Percentiles rank a stretch among this genome's conserved stretches.
phyloP scores from a whole-genome alignment of 139 green algal species.

The Ettlia oleoabundans region DNA sequence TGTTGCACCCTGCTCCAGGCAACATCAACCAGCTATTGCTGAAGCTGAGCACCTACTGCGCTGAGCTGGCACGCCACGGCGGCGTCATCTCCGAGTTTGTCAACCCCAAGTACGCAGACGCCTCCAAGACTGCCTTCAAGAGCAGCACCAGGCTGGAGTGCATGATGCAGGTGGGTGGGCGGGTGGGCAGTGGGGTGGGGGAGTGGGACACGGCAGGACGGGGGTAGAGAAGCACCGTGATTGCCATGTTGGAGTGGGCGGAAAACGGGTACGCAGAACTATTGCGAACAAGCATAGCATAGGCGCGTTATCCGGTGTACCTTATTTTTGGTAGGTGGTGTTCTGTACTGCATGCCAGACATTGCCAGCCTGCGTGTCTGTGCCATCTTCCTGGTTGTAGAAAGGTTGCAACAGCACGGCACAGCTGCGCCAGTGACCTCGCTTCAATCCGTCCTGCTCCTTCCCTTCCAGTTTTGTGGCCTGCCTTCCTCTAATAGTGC shows the following conservation, averaged over 20 bases:
- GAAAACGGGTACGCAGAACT: too few relatives aligned
- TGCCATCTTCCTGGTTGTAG: too few relatives aligned
- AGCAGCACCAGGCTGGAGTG: constrained; percentile 96
- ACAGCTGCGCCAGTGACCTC: too few relatives aligned
- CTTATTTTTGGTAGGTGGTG: too few relatives aligned
- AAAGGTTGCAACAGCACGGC: too few relatives aligned
- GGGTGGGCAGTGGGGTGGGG: not conserved
- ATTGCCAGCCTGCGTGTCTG: too few relatives aligned
- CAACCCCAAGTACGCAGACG: constrained; percentile 98
- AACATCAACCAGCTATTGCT: constrained; percentile 98
- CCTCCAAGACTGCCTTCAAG: constrained; percentile 91
- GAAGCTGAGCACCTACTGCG: constrained; percentile 78
- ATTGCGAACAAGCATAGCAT: too few relatives aligned
- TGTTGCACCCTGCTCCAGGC: constrained; percentile 47
- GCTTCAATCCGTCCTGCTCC: not conserved
- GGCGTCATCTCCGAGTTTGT: constrained; percentile 98
- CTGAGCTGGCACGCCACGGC: constrained; percentile 73
- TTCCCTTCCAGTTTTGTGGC: not conserved
- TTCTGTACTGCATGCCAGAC: too few relatives aligned
- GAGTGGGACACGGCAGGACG: not conserved
- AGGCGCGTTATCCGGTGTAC: too few relatives aligned
- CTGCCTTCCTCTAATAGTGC: not conserved
- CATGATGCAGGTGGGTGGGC: constrained; percentile 94
- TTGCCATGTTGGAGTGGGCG: too few relatives aligned
- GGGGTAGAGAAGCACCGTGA: too few relatives aligned